Conservation (phyloP, 2,329 filamentous ascomycete species). For the Penicillium brasilianum region DNA sequence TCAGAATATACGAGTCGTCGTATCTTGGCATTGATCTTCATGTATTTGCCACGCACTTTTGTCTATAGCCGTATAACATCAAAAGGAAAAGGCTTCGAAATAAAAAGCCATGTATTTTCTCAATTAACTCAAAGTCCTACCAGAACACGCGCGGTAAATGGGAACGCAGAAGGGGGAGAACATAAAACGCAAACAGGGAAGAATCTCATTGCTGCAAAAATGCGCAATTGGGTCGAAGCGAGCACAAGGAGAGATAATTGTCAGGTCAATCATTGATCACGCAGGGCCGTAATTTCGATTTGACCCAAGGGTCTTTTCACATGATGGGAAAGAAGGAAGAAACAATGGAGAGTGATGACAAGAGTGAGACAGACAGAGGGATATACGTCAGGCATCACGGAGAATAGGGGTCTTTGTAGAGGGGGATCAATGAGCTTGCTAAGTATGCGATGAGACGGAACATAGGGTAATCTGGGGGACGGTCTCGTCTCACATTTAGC, state of each 20-base stretch:
- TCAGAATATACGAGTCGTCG: not conserved
- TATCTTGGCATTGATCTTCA: not conserved
- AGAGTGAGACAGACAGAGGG: slow-evolving; percentile 8
- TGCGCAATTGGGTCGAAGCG: slow-evolving; percentile 14
- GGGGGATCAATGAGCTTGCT: slow-evolving; percentile 30
- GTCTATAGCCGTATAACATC: not conserved
- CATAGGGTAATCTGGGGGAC: slow-evolving; percentile 16
- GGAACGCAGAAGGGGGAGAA: slow-evolving; percentile 2
- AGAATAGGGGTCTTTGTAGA: not conserved
- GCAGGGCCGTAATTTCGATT: slow-evolving; percentile 17
- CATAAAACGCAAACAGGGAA: slow-evolving; percentile 13
- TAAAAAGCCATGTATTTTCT: slow-evolving; percentile 26
- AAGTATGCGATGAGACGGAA: slow-evolving; percentile 25
- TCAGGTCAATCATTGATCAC: slow-evolving; percentile 14
- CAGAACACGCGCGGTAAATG: slow-evolving; percentile 14
- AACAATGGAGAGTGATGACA: slow-evolving; percentile 7
- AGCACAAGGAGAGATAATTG: slow-evolving; percentile 8
- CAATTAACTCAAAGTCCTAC: slow-evolving; percentile 31
- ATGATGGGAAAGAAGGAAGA: slow-evolving; percentile 5
- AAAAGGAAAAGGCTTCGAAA: not conserved
- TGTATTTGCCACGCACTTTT: slow-evolving; percentile 12
- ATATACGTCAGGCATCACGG: slow-evolving; percentile 27
- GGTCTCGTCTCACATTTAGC: slow-evolving; percentile 36
- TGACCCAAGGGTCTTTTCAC: slow-evolving; percentile 18
- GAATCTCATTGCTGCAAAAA: slow-evolving; percentile 17